Evolutionary conservation across 192 early-diverging fungal genomes (phyloP).

Genomic region (Coemansia reversa): DNA sequence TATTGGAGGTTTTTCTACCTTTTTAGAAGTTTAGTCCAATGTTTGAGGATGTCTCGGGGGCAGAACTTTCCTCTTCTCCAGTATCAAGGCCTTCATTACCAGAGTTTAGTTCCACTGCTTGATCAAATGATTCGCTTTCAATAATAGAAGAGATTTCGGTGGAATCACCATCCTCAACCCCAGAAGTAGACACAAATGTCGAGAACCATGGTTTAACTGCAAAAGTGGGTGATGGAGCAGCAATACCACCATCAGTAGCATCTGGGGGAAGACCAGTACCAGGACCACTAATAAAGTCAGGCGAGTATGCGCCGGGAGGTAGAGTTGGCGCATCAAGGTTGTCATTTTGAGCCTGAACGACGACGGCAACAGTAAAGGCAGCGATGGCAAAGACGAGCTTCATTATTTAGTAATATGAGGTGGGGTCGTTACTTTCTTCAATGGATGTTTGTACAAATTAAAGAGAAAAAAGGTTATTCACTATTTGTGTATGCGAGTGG

Average conservation of each 20-base stretch:
- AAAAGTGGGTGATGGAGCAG: not conserved
- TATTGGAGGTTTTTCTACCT: not conserved
- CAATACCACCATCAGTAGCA: not conserved
- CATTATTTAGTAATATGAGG: not conserved
- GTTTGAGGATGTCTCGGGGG: too few species aligned
- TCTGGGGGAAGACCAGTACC: not conserved
- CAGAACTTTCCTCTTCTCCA: not conserved
- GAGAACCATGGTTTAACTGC: not conserved
- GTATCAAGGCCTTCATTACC: not conserved
- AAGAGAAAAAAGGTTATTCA: not conserved
- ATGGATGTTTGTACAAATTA: not conserved
- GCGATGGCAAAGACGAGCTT: not conserved
- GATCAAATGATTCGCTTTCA: not conserved
- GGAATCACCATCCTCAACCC: too few species aligned
- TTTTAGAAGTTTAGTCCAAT: too few species aligned
- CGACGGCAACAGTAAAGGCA: slow-evolving; percentile 19
- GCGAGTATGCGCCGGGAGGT: not conserved
- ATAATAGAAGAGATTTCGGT: not conserved
- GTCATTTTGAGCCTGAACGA: slow-evolving; percentile 6
- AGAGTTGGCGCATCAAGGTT: not conserved
- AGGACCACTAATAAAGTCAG: not conserved
- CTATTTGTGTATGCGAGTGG: not conserved
- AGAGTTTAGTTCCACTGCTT: not conserved
- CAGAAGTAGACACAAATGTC: not conserved
- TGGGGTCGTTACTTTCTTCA: not conserved